Percentiles rank a stretch among this genome's conserved stretches.
These are phyloP conservation scores for Basidioascus undulatus DNA, from an alignment of 768 basidiomycete species.

Conservation along the genomic window DNA sequence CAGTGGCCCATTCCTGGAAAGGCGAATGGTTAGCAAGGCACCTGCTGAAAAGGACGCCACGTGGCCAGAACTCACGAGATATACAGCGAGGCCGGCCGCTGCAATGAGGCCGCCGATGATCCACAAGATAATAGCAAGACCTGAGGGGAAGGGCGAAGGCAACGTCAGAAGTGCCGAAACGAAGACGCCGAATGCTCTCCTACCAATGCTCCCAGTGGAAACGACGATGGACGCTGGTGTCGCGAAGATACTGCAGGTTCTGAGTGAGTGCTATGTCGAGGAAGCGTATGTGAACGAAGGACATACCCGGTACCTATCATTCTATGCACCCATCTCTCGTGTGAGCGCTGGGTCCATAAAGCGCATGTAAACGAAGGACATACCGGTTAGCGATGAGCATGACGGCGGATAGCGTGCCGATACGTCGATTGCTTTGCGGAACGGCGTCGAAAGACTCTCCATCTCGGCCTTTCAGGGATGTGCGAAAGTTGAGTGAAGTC, in stretches of 20 bases:
- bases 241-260: conserved; percentile 1
- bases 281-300: not conserved
- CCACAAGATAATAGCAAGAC: conserved; percentile 7
- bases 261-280: not conserved
- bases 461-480: too few species aligned
- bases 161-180: too few species aligned
- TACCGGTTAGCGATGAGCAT: conserved; percentile 4
- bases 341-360: not conserved
- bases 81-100: conserved; percentile 8
- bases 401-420: not conserved
- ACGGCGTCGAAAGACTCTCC: conserved; percentile 1
- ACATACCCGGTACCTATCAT: too few species aligned
- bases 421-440: not conserved
- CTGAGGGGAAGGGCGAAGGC: too few species aligned
- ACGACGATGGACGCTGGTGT: conserved; percentile 3
- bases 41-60: too few species aligned
- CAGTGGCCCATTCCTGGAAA: conserved; percentile 3
- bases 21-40: too few species aligned
- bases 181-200: too few species aligned
- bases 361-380: not conserved
- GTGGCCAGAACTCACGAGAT: conserved; percentile 5
- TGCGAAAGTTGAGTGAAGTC: too few species aligned
- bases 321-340: too few species aligned
- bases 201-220: conserved; percentile 1
- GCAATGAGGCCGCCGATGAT: conserved; percentile 12